phyloP scores from a whole-genome alignment of 805 yeast genomes.

The Pichia eremophila region DNA sequence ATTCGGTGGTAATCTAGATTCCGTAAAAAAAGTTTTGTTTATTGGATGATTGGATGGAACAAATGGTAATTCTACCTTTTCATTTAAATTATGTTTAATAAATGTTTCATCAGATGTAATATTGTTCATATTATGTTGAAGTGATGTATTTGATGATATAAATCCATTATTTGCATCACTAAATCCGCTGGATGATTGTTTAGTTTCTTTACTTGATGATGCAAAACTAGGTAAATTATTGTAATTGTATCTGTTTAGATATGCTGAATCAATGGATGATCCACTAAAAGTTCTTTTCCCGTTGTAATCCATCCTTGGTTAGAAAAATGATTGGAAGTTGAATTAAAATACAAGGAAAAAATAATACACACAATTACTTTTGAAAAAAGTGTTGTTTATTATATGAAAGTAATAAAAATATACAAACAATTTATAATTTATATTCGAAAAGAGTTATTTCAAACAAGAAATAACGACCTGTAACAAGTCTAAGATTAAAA shows the following conservation, averaged over 20 bases:
- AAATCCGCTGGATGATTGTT: not conserved
- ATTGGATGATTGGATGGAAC: conserved; percentile 7
- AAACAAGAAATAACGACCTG: too few relatives aligned
- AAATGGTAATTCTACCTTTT: conserved; percentile 10
- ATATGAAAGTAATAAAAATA: too few relatives aligned
- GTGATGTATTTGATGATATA: not conserved
- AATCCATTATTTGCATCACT: not conserved
- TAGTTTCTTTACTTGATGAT: not conserved
- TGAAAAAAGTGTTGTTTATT: too few relatives aligned
- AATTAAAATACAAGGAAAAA: too few relatives aligned
- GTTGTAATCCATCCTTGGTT: not conserved
- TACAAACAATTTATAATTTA: too few relatives aligned
- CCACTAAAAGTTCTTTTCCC: not conserved
- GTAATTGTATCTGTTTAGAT: conserved; percentile 2
- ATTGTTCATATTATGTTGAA: not conserved
- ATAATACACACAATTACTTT: too few relatives aligned
- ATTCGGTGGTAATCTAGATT: not conserved
- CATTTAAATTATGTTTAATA: not conserved
- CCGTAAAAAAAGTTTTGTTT: conserved; percentile 3
- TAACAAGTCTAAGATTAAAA: too few relatives aligned
- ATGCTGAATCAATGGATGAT: conserved; percentile 1
- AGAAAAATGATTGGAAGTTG: not conserved
- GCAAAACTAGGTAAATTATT: conserved; percentile 11
- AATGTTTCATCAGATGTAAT: not conserved
- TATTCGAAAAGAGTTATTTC: too few relatives aligned